Evolutionary conservation across 75 land plant species (phyloP).

Genomic region (Picea glauca): DNA sequence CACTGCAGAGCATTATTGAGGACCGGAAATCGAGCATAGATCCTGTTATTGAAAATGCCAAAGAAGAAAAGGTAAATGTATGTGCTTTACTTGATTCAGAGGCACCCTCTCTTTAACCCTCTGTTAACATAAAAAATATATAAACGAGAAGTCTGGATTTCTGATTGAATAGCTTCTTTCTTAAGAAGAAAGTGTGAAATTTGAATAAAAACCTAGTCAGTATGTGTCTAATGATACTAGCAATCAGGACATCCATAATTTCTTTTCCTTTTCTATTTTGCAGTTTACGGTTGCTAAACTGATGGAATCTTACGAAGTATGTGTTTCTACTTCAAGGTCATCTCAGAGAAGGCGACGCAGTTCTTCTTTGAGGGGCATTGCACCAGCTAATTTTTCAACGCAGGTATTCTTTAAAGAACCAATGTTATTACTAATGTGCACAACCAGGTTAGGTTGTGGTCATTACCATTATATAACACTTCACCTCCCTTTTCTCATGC

Average conservation of each 20-base stretch:
- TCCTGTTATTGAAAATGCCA: slow-evolving; percentile 7
- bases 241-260: background rate
- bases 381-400: slow-evolving; percentile 72
- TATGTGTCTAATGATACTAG: background rate
- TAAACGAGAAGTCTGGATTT: background rate
- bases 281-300: slow-evolving; percentile 56
- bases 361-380: slow-evolving; percentile 44
- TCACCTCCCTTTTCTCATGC: background rate
- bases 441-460: background rate
- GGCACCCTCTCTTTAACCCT: background rate
- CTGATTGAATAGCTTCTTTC: background rate
- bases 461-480: background rate
- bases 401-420: slow-evolving; percentile 47
- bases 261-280: background rate
- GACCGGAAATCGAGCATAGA: slow-evolving; percentile 4
- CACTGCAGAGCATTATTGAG: background rate
- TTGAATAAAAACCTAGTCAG: background rate
- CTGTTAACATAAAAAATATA: background rate
- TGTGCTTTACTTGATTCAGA: slow-evolving; percentile 2
- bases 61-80: slow-evolving; percentile 24
- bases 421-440: background rate
- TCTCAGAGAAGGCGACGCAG: slow-evolving; percentile 55
- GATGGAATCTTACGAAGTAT: slow-evolving; percentile 60
- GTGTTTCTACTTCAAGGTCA: slow-evolving; percentile 41
- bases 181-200: background rate